Conservation (phyloP, 2,329 filamentous ascomycete genomes). For the Aspergillus sp. region DNA sequence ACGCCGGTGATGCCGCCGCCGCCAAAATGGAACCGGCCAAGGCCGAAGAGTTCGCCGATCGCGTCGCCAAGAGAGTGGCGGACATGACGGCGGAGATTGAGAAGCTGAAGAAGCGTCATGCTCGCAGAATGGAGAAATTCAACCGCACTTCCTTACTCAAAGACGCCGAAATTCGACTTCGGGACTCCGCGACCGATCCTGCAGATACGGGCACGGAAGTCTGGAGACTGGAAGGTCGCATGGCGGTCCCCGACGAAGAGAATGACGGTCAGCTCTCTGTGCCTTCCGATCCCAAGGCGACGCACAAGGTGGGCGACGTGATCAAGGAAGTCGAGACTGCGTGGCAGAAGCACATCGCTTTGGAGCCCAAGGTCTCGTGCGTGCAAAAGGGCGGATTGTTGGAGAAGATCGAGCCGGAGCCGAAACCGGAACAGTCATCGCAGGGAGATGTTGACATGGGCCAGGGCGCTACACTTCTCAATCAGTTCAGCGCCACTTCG, state of each 20-base stretch:
- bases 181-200: slow-evolving; percentile 60
- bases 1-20: slow-evolving; percentile 29
- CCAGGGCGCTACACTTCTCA: slow-evolving; percentile 31
- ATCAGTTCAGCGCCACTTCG: slow-evolving; percentile 34
- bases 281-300: slow-evolving; percentile 42
- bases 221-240: slow-evolving; percentile 62
- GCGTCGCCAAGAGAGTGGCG: slow-evolving; percentile 69
- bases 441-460: slow-evolving; percentile 38
- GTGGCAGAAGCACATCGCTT: slow-evolving; percentile 65
- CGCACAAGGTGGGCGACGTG: slow-evolving; percentile 64
- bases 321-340: slow-evolving; percentile 70
- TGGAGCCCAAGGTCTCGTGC: slow-evolving; percentile 65
- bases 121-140: slow-evolving; percentile 70
- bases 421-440: slow-evolving; percentile 17
- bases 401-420: slow-evolving; percentile 49
- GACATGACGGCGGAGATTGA: slow-evolving; percentile 80
- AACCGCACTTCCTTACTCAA: slow-evolving; percentile 69
- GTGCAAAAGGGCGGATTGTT: slow-evolving; percentile 76
- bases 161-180: slow-evolving; percentile 73
- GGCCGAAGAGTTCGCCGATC: slow-evolving; percentile 78
- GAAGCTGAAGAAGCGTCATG: slow-evolving; percentile 77
- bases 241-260: slow-evolving; percentile 34
- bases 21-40: slow-evolving; percentile 72
- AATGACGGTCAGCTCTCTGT: slow-evolving; percentile 36
- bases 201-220: slow-evolving; percentile 57